Percentiles rank a stretch among this genome's conserved stretches.
Evolutionary conservation across 208 protist genomes (phyloP).

Genomic region (Wallacemonas sp.): DNA sequence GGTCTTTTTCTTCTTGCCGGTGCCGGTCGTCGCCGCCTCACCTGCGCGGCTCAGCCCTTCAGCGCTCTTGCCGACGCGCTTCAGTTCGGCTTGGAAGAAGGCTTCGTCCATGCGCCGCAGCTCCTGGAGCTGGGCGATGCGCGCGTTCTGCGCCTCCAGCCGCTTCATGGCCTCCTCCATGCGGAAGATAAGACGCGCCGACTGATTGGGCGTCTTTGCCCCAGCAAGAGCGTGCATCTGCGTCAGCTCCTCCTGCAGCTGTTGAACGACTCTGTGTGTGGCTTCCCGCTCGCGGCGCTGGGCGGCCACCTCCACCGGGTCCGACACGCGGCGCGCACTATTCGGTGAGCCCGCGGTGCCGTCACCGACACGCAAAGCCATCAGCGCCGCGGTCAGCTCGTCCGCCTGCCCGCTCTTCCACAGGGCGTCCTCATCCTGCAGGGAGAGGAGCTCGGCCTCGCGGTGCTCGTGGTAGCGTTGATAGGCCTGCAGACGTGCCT

Average conservation of each 20-base stretch:
- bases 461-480: conserved; percentile 18
- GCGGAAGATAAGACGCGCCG: conserved; percentile 1
- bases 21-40: background rate
- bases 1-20: background rate
- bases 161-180: conserved; percentile 42
- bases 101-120: conserved; percentile 31
- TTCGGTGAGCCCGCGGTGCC: background rate
- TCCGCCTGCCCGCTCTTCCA: background rate
- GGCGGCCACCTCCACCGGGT: background rate
- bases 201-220: background rate
- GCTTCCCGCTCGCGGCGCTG: conserved; percentile 34
- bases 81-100: conserved; percentile 15
- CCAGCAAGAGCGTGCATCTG: conserved; percentile 13
- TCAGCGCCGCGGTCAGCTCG: background rate
- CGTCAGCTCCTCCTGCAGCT: conserved; percentile 26
- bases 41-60: background rate
- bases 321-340: background rate
- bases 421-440: conserved; percentile 35
- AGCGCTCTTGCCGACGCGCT: background rate
- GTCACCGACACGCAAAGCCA: background rate
- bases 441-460: conserved; percentile 25
- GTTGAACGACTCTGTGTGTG: conserved; percentile 29
- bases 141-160: conserved; percentile 38
- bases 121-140: conserved; percentile 61
- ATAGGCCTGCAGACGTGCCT: background rate